phyloP scores from a whole-genome alignment of 768 basidiomycete genomes.

The Chalciporus piperatus region DNA sequence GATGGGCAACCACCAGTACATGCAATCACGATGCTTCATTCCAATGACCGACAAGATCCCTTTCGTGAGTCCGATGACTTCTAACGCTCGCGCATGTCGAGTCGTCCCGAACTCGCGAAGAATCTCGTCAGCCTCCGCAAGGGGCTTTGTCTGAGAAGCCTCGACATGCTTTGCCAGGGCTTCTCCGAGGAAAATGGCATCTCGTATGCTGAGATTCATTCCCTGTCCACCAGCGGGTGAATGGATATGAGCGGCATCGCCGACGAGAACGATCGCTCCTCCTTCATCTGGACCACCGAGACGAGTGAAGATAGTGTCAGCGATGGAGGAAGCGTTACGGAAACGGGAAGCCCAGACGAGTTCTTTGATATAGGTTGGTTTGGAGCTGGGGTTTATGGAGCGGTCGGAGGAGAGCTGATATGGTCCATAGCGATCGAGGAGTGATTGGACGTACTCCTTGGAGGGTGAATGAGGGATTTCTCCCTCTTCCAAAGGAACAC shows the following conservation, averaged over 20 bases:
- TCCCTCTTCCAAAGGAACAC: constrained; percentile 35
- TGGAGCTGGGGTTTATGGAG: constrained; percentile 28
- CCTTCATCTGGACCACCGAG: constrained; percentile 21
- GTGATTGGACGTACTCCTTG: constrained; percentile 41
- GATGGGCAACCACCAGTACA: constrained; percentile 25
- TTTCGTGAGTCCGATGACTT: constrained; percentile 43
- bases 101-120: constrained; percentile 35
- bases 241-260: constrained; percentile 54
- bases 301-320: constrained; percentile 37
- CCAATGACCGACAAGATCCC: constrained; percentile 24
- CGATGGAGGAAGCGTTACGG: constrained; percentile 43
- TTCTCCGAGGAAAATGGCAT: constrained; percentile 47
- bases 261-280: constrained; percentile 30
- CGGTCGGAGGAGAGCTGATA: constrained; percentile 33
- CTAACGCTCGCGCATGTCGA: constrained; percentile 40
- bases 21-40: constrained; percentile 15
- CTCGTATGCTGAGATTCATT: constrained; percentile 59
- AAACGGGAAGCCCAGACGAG: constrained; percentile 47
- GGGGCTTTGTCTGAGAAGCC: constrained; percentile 5
- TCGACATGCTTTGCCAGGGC: constrained; percentile 37
- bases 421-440: constrained; percentile 42
- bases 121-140: constrained; percentile 26
- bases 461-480: constrained; percentile 36
- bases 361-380: constrained; percentile 33
- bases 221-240: constrained; percentile 56